phyloP scores from a whole-genome alignment of 805 yeast genomes.

The Saturnispora quitensis region DNA sequence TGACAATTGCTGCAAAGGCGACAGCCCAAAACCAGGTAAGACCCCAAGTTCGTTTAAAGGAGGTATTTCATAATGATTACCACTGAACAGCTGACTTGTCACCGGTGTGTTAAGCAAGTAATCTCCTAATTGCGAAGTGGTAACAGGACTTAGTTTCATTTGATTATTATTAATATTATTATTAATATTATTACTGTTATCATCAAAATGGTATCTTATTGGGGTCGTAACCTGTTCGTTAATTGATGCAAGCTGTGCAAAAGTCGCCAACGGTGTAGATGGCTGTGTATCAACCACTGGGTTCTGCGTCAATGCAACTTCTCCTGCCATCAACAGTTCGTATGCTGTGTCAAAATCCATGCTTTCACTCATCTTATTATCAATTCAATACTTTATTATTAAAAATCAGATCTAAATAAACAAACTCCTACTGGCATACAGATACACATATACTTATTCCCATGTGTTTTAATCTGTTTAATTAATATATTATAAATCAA shows the following conservation, averaged over 20 bases:
- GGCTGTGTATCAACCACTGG: neutral
- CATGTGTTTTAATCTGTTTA: neutral
- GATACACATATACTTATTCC: neutral
- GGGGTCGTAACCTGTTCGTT: slow-evolving; percentile 2
- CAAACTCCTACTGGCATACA: neutral
- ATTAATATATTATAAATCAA: neutral
- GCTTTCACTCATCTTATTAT: slow-evolving; percentile 12
- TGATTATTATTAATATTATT: neutral
- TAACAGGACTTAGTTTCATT: neutral
- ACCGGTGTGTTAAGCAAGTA: neutral
- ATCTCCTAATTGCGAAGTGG: neutral
- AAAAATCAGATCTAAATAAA: too few relatives aligned
- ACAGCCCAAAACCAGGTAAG: neutral
- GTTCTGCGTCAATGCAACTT: neutral
- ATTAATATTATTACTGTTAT: neutral
- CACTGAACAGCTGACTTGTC: neutral
- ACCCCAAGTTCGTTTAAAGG: neutral
- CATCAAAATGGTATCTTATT: neutral
- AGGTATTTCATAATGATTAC: neutral
- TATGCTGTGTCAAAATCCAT: slow-evolving; percentile 32
- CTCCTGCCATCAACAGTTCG: slow-evolving; percentile 25
- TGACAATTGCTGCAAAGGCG: neutral
- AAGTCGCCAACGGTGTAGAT: neutral
- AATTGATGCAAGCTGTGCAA: slow-evolving; percentile 1
- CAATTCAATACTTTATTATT: neutral